phyloP scores from a whole-genome alignment of 2,329 filamentous ascomycete species.

The Apiospora pterosperma region DNA sequence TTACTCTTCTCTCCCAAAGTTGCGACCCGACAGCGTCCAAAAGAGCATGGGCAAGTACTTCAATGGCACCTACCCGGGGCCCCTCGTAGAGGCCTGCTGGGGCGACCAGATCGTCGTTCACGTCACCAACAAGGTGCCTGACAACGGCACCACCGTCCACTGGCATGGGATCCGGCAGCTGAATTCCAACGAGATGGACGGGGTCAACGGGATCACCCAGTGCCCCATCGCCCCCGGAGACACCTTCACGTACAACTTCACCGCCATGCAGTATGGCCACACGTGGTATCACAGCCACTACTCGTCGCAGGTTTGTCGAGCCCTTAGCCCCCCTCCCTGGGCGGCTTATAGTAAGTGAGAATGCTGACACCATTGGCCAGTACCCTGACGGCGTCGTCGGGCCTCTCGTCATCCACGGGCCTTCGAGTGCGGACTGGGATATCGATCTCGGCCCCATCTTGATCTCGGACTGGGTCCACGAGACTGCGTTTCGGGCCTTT shows the following conservation, averaged over 20 bases:
- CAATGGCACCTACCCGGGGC: conserved; percentile 65
- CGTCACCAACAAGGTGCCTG: conserved; percentile 61
- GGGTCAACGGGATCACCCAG: conserved; percentile 41
- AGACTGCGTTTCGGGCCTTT: conserved; percentile 22
- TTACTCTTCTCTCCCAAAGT: neutral
- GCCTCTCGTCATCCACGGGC: conserved; percentile 47
- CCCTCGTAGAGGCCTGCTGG: conserved; percentile 62
- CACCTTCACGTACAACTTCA: conserved; percentile 32
- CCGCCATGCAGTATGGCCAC: conserved; percentile 33
- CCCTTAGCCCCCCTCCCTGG: neutral
- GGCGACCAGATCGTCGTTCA: conserved; percentile 62
- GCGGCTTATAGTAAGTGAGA: neutral
- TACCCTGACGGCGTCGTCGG: conserved; percentile 51
- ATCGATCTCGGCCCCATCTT: conserved; percentile 47
- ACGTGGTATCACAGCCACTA: conserved; percentile 39
- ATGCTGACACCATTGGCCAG: conserved; percentile 43
- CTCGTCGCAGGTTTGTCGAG: conserved; percentile 34
- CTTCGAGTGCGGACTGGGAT: conserved; percentile 47
- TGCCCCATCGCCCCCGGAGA: conserved; percentile 35
- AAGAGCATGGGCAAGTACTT: conserved; percentile 50
- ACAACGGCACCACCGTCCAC: conserved; percentile 47
- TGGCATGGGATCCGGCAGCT: conserved; percentile 47
- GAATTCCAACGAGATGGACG: conserved; percentile 38
- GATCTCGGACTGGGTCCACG: conserved; percentile 48
- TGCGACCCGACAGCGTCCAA: conserved; percentile 17